These are phyloP conservation scores for Tuber borchii DNA, from an alignment of 495 filamentous ascomycete genomes.

Conservation along the genomic window DNA sequence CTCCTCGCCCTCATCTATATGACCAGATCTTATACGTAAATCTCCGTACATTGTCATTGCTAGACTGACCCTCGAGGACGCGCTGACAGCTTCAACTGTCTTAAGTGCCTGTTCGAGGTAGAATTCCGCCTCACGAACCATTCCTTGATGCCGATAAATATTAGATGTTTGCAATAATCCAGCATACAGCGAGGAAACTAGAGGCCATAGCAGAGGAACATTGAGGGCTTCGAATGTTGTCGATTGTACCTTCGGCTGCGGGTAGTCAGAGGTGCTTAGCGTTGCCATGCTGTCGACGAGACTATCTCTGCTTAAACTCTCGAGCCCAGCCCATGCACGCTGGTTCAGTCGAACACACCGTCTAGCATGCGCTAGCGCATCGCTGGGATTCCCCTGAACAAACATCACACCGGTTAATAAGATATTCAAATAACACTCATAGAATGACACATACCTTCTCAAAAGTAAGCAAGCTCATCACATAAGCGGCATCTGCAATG, in stretches of 20 bases:
- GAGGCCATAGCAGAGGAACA: conserved; percentile 71
- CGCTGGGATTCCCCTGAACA: conserved; percentile 37
- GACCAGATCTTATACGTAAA: conserved; percentile 59
- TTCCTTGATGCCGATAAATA: conserved; percentile 72
- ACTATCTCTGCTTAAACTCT: conserved; percentile 41
- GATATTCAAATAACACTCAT: conserved; percentile 10
- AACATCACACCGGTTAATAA: conserved; percentile 21
- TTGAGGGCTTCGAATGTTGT: conserved; percentile 42
- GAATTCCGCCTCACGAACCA: conserved; percentile 84
- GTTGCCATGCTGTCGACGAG: conserved; percentile 24
- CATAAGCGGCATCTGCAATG: conserved; percentile 51
- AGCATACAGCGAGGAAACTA: conserved; percentile 65
- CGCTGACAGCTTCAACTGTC: conserved; percentile 62
- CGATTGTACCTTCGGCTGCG: conserved; percentile 21
- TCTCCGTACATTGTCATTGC: conserved; percentile 56
- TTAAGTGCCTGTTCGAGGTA: conserved; percentile 78
- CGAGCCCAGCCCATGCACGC: conserved; percentile 42
- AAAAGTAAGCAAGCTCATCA: conserved; percentile 39
- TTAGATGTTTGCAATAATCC: conserved; percentile 63
- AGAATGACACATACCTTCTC: conserved; percentile 34
- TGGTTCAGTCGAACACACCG: conserved; percentile 37
- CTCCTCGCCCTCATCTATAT: conserved; percentile 56
- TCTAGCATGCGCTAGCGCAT: conserved; percentile 39
- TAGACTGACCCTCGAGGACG: conserved; percentile 53
- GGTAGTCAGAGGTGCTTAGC: conserved; percentile 31